Evolutionary conservation across 164 flowering plant species (phyloP).

Genomic region (Sextonia rubra): DNA sequence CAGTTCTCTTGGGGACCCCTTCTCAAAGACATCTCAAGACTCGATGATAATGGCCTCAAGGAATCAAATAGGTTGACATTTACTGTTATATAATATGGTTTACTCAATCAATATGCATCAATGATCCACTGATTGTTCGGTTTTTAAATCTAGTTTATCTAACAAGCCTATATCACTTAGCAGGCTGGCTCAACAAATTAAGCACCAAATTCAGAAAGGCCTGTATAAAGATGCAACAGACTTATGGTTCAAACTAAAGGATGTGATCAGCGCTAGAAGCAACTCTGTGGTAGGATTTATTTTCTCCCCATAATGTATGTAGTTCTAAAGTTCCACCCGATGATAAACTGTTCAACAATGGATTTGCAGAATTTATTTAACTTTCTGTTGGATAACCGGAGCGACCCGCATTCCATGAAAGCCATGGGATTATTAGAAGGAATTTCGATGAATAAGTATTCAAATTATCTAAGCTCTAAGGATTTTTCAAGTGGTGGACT

Average conservation of each 20-base stretch:
- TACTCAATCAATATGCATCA: neutral
- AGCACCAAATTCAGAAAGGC: conserved; percentile 43
- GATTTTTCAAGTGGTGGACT: conserved; percentile 30
- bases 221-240: conserved; percentile 48
- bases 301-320: neutral
- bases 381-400: conserved; percentile 51
- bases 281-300: conserved; percentile 55
- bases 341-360: neutral
- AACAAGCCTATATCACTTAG: conserved; percentile 11
- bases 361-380: conserved; percentile 73
- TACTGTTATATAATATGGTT: neutral
- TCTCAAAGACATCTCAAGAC: conserved; percentile 72
- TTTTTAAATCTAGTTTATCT: neutral
- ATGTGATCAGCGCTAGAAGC: conserved; percentile 30
- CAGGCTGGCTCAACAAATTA: conserved; percentile 65
- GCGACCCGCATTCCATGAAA: conserved; percentile 35
- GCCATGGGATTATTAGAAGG: conserved; percentile 17
- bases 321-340: neutral
- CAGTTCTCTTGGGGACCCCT: conserved; percentile 95
- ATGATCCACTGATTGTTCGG: neutral
- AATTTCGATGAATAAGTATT: conserved; percentile 34
- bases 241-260: conserved; percentile 54
- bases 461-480: conserved; percentile 47
- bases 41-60: conserved; percentile 50
- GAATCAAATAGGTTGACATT: conserved; percentile 55